Evolutionary conservation across 1,139 yeast genomes (phyloP).

Genomic region (Blastobotrys proliferans): DNA sequence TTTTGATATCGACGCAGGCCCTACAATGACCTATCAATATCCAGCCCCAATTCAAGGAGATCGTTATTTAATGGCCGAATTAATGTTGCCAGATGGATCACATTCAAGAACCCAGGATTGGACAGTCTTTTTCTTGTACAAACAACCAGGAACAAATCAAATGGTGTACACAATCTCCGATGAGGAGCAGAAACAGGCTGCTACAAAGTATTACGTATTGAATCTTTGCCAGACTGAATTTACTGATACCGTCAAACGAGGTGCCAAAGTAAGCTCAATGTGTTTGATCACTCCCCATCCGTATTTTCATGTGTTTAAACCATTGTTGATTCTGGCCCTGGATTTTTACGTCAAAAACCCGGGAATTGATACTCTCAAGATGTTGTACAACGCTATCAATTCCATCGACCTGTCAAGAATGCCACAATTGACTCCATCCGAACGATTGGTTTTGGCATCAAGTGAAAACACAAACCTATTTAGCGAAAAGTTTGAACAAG

Average conservation of each 20-base stretch:
- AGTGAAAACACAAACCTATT: constrained; percentile 31
- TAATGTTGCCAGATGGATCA: constrained; percentile 64
- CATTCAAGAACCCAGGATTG: constrained; percentile 59
- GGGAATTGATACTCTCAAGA: constrained; percentile 27
- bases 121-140: constrained; percentile 52
- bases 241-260: constrained; percentile 45
- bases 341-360: constrained; percentile 41
- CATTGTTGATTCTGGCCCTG: constrained; percentile 51
- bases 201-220: constrained; percentile 50
- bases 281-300: constrained; percentile 50
- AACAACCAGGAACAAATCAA: constrained; percentile 28
- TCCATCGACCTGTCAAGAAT: constrained; percentile 32
- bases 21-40: constrained; percentile 49
- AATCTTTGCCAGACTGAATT: constrained; percentile 56
- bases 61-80: constrained; percentile 43
- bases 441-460: constrained; percentile 31
- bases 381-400: constrained; percentile 40
- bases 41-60: constrained; percentile 50
- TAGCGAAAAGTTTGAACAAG: constrained; percentile 29
- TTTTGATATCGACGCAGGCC: constrained; percentile 63
- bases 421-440: constrained; percentile 31
- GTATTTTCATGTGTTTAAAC: constrained; percentile 56
- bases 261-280: constrained; percentile 53
- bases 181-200: constrained; percentile 25
- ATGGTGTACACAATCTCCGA: constrained; percentile 28